phyloP scores from a whole-genome alignment of 148 eudicot genomes.

The Fagopyrum esculentum region DNA sequence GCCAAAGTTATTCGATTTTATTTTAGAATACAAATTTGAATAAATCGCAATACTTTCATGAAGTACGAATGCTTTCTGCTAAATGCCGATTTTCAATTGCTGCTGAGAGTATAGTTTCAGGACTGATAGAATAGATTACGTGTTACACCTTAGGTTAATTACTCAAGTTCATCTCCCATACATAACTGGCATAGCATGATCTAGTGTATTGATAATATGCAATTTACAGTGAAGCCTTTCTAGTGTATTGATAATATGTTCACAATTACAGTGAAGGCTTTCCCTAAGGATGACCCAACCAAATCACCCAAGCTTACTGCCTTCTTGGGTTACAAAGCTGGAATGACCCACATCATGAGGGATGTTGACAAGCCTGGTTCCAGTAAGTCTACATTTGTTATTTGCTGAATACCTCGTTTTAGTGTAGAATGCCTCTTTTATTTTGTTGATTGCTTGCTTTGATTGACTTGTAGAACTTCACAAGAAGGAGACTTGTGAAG shows the following conservation, averaged over 20 bases:
- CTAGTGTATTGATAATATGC: not conserved
- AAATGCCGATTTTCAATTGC: too few species aligned
- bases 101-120: not conserved
- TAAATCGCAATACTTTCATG: not conserved
- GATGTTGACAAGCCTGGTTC: constrained; percentile 75
- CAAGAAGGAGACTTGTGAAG: constrained; percentile 73
- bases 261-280: constrained; percentile 32
- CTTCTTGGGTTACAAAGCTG: constrained; percentile 67
- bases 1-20: not conserved
- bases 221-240: too few species aligned
- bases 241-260: too few species aligned
- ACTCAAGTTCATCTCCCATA: too few species aligned
- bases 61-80: not conserved
- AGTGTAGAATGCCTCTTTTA: not conserved
- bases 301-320: constrained; percentile 55
- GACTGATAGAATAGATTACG: not conserved
- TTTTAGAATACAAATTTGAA: not conserved
- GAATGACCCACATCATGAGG: constrained; percentile 66
- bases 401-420: too few species aligned
- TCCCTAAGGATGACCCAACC: constrained; percentile 56
- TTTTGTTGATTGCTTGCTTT: not conserved
- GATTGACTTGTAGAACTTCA: constrained; percentile 40
- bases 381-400: constrained; percentile 25
- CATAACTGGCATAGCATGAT: not conserved
- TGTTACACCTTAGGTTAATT: not conserved